Evolutionary conservation across 176 grass and related monocot genomes (phyloP), one percentile per base, ranked within the genome.

Genomic region (Oryza meridionalis): DNA sequence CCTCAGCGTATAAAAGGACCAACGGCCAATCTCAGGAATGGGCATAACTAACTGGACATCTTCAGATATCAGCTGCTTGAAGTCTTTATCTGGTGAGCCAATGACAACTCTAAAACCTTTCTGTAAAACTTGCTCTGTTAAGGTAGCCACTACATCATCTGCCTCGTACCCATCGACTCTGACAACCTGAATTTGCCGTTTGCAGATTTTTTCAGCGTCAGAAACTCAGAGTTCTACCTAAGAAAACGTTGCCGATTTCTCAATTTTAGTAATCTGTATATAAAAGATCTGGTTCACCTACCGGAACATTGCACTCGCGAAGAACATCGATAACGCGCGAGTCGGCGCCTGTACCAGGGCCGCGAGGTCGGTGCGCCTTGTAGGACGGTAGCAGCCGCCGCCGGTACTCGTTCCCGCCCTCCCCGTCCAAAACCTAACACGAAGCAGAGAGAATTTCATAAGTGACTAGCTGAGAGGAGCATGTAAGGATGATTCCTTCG

Each of bases 61-160:
- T 19, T 94, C 83, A 81, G 91, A 94, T 88, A 98, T 94, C 73
- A 98, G 49, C 75, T 96, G 96, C 85, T 95, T 98, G 85, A 98
- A 98, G 76, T 98, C 93, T 49, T 96, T 98, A 78, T 96, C 96
- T 16, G 96, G 93, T 82, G 93, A 98, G 21, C 51, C 93, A 65
- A 98, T 98, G 63, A 89, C 88, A 81, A 92, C 91, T 53, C 75
- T 87, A 65, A 72, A 88, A 47, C 85, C 86, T 74, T 89, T 93
- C 76, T 89, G 77, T 32, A 96, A 45, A 65, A 90, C 93, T 84
- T 96, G 87, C 53, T 94, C 70, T 26, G 89, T 87, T 31, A 94
- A 85, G 40, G 96, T 96, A 72, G 96, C 96, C 16, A 96, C 89
- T 53, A 95, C 83, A 90, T 96, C 96, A 69, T 98, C 96, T 44